Evolutionary conservation across 2,329 filamentous ascomycete genomes (phyloP).

Genomic region (Alternaria postmessia): DNA sequence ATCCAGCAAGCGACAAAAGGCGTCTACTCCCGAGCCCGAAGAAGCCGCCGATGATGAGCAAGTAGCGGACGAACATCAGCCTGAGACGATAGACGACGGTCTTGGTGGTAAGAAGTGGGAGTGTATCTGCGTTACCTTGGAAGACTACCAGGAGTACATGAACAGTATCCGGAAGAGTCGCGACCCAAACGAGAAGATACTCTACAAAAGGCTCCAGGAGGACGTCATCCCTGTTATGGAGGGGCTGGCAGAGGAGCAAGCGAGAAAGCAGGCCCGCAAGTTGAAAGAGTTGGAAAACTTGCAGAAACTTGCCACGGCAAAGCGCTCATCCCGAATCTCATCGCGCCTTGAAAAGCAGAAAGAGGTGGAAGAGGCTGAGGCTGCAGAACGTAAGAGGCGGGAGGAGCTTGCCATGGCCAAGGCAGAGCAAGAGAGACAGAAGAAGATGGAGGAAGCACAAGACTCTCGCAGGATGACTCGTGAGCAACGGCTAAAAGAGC

Average conservation of each 20-base stretch:
- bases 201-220: conserved; percentile 75
- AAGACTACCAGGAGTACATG: conserved; percentile 78
- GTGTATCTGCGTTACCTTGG: conserved; percentile 81
- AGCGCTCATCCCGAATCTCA: conserved; percentile 89
- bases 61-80: conserved; percentile 41
- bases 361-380: conserved; percentile 73
- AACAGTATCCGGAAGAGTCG: conserved; percentile 75
- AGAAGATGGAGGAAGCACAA: conserved; percentile 76
- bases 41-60: conserved; percentile 51
- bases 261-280: conserved; percentile 75
- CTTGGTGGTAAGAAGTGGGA: conserved; percentile 87
- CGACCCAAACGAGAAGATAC: conserved; percentile 83
- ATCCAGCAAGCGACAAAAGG: conserved; percentile 75
- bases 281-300: conserved; percentile 82
- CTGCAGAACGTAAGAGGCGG: conserved; percentile 72
- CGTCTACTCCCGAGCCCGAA: conserved; percentile 57
- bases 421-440: conserved; percentile 65
- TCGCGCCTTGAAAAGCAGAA: conserved; percentile 80
- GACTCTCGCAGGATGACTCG: conserved; percentile 82
- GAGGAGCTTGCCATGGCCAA: conserved; percentile 70
- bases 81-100: conserved; percentile 62
- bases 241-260: conserved; percentile 73
- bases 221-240: conserved; percentile 87
- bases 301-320: conserved; percentile 90
- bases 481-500: conserved; percentile 84